Percentiles rank a stretch among this genome's conserved stretches.
These are phyloP conservation scores for Trametes maxima DNA, from an alignment of 768 basidiomycete species.

Conservation along the genomic window DNA sequence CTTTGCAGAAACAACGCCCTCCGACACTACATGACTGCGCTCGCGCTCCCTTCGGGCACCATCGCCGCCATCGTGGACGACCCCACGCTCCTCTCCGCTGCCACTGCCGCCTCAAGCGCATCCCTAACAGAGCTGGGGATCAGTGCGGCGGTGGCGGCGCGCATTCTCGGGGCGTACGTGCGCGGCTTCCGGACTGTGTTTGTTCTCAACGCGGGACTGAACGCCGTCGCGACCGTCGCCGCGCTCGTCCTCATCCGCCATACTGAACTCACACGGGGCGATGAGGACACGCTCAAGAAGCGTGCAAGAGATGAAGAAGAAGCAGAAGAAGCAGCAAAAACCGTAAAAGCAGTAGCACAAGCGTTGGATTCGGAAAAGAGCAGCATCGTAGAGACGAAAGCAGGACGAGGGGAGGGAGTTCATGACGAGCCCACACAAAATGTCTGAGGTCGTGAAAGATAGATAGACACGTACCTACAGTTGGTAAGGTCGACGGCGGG, in stretches of 20 bases:
- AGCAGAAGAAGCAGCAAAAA: too few relatives aligned
- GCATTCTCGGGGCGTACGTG: slow-evolving; percentile 55
- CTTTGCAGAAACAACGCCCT: slow-evolving; percentile 50
- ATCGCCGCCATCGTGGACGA: slow-evolving; percentile 52
- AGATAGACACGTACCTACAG: not conserved
- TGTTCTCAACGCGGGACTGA: slow-evolving; percentile 58
- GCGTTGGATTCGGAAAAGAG: slow-evolving; percentile 19
- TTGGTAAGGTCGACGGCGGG: too few relatives aligned
- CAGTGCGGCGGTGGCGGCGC: slow-evolving; percentile 37
- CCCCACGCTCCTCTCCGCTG: slow-evolving; percentile 42
- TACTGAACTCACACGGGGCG: slow-evolving; percentile 57
- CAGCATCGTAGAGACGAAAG: not conserved
- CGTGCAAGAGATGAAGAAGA: slow-evolving; percentile 34
- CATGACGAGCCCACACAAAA: not conserved
- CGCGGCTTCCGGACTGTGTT: slow-evolving; percentile 62
- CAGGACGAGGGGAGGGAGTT: not conserved
- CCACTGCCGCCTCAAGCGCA: slow-evolving; percentile 30
- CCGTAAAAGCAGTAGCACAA: too few relatives aligned
- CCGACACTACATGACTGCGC: slow-evolving; percentile 40
- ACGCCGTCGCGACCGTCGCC: slow-evolving; percentile 55
- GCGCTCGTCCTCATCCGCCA: slow-evolving; percentile 64
- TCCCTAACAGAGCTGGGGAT: slow-evolving; percentile 34
- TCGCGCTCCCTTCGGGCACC: slow-evolving; percentile 40
- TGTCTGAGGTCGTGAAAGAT: not conserved
- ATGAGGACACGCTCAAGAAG: slow-evolving; percentile 53